phyloP scores from a whole-genome alignment of 108 stramenopile genomes.

The Halocafeteria seosinensis region DNA sequence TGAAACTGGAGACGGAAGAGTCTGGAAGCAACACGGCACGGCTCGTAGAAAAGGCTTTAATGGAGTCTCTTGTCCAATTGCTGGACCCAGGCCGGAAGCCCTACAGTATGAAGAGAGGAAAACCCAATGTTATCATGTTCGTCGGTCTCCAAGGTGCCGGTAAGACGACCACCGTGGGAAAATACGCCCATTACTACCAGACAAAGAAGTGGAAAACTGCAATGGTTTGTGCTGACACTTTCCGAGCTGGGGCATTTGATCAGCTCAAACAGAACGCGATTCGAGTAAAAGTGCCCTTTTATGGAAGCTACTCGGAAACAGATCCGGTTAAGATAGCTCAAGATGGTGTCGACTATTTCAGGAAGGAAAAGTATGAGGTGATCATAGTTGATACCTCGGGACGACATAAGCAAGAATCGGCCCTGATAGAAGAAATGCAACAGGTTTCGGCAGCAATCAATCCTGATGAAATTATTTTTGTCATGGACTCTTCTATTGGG shows the following conservation, averaged over 20 bases:
- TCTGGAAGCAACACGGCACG: slow-evolving; percentile 17
- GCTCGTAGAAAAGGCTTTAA: slow-evolving; percentile 67
- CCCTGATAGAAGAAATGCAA: slow-evolving; percentile 89
- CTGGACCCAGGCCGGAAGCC: slow-evolving; percentile 36
- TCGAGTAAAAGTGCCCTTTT: slow-evolving; percentile 78
- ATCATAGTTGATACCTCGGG: slow-evolving; percentile 94
- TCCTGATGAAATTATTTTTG: slow-evolving; percentile 78
- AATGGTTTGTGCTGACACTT: slow-evolving; percentile 96
- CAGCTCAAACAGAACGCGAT: slow-evolving; percentile 96
- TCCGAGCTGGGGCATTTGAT: slow-evolving; percentile 93
- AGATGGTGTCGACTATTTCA: slow-evolving; percentile 79
- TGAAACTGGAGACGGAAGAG: background rate
- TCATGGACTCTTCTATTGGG: slow-evolving; percentile 86
- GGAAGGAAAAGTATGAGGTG: slow-evolving; percentile 69
- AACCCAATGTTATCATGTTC: slow-evolving; percentile 81
- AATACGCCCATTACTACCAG: slow-evolving; percentile 82
- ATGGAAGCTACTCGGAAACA: slow-evolving; percentile 76
- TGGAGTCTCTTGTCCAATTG: slow-evolving; percentile 64
- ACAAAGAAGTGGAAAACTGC: slow-evolving; percentile 58
- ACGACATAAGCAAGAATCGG: slow-evolving; percentile 78
- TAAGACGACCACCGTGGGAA: slow-evolving; percentile 92
- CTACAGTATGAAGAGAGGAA: slow-evolving; percentile 57
- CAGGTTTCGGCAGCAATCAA: slow-evolving; percentile 67
- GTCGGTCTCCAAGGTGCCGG: slow-evolving; percentile 92
- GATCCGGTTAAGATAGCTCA: slow-evolving; percentile 85